phyloP scores from a whole-genome alignment of 2,329 filamentous ascomycete species.

The Sporothrix luriei region DNA sequence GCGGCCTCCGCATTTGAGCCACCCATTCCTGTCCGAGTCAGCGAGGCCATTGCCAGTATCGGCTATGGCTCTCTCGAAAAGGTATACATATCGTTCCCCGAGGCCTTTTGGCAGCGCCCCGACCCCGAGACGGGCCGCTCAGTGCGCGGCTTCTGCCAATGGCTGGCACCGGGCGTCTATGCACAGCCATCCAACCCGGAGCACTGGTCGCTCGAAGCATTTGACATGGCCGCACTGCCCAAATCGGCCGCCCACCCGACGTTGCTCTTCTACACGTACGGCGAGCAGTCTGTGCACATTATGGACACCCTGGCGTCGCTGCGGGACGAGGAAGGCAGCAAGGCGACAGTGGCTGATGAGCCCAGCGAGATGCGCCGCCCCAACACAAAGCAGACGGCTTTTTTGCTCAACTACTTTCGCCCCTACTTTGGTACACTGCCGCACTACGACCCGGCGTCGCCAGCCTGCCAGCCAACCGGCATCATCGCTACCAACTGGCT shows the following conservation, averaged over 20 bases:
- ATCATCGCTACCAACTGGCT: conserved; percentile 77
- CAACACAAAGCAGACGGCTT: conserved; percentile 53
- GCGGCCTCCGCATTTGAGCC: conserved; percentile 61
- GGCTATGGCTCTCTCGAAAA: conserved; percentile 69
- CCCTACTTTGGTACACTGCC: conserved; percentile 79
- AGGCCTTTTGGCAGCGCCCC: conserved; percentile 68
- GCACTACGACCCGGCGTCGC: conserved; percentile 58
- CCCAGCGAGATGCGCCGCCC: conserved; percentile 37
- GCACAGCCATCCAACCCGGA: conserved; percentile 61
- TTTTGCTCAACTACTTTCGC: conserved; percentile 67
- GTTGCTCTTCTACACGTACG: conserved; percentile 80
- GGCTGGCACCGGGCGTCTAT: conserved; percentile 69
- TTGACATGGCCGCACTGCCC: conserved; percentile 73
- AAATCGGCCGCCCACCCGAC: conserved; percentile 68
- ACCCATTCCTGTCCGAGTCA: conserved; percentile 58
- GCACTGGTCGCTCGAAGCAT: conserved; percentile 72
- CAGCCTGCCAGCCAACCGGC: conserved; percentile 63
- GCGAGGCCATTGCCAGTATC: conserved; percentile 63
- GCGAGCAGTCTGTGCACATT: conserved; percentile 61
- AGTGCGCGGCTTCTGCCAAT: conserved; percentile 72
- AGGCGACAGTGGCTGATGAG: background rate
- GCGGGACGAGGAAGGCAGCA: background rate
- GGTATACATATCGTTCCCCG: conserved; percentile 70
- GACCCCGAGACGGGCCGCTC: conserved; percentile 46
- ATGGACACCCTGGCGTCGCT: conserved; percentile 51